Base-by-base conservation (phyloP, 345 rosid genomes). In the Dovyalis caffra region DNA sequence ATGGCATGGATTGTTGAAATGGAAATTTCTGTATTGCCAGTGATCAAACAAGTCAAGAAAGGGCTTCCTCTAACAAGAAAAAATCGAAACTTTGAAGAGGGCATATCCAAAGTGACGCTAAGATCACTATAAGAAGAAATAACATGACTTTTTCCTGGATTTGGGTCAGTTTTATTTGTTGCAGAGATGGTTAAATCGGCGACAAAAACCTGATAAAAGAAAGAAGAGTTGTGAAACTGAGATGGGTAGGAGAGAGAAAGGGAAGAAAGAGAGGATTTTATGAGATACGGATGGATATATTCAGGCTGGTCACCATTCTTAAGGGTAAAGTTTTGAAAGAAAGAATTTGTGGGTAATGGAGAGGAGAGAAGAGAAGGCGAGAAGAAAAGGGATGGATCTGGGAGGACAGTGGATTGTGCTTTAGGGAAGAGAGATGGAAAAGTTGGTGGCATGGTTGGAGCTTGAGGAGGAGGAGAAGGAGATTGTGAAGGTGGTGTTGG, bases 251-350 rank as follows among this genome's bases (percentile, higher is more conserved):
- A 90, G 81, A 95, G 64, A 1, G 97, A 87, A 81, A 95, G 78
- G 43, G 97, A 89, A 14, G 90, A 85, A 10, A 11, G 37, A 0
- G 90, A 86, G 1, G 93, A 86, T 83, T 95, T 91, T 74, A 95
- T 51, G 70, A 93, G 89, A 82, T 95, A 95, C 1, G 99, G 99
- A 33, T 95, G 98, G 76, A 95, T 88, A 80, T 95, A 95, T 70
- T 95, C 99, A 1, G 89, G 87, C 58, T 91, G 92, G 62, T 90
- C 91, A 51, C 98, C 99, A 37, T 83, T 86, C 47, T 91, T 91
- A 43, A 95, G 93, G 69, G 96, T 83, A 74, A 90, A 91, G 82
- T 95, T 95, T 62, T 95, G 98, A 87, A 95, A 95, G 87, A 91
- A 93, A 63, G 93, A 91, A 72, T 89, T 91, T 15, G 98, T 95